A percentile compares a stretch with the other conserved stretches of the same genome.
Conservation (phyloP, 2,329 filamentous ascomycete genomes). For the Cladophialophora carrionii region DNA sequence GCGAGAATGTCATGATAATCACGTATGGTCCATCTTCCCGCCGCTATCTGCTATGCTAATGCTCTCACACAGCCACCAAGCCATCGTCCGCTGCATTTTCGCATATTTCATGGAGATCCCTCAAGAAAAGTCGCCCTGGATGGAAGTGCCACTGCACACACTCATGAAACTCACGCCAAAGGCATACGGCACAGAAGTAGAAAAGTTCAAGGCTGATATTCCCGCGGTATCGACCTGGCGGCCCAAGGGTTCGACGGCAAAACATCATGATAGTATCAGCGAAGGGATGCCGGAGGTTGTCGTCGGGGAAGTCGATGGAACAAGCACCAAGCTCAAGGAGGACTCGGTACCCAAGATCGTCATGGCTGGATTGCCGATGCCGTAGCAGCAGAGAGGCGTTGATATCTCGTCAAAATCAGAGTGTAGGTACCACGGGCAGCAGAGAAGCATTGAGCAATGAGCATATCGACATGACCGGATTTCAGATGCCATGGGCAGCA, state of each 20-base stretch:
- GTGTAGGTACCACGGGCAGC: neutral
- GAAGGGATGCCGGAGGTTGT: slow-evolving; percentile 30
- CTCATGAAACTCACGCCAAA: slow-evolving; percentile 94
- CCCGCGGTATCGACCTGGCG: slow-evolving; percentile 96
- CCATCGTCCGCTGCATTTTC: slow-evolving; percentile 94
- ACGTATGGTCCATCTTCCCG: slow-evolving; percentile 52
- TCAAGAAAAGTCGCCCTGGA: slow-evolving; percentile 92
- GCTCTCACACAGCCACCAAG: slow-evolving; percentile 66
- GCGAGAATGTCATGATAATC: slow-evolving; percentile 95
- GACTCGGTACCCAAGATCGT: slow-evolving; percentile 10
- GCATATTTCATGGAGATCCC: slow-evolving; percentile 98
- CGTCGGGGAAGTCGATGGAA: slow-evolving; percentile 22
- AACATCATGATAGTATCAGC: slow-evolving; percentile 35
- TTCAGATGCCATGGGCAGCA: neutral
- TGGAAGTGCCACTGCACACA: slow-evolving; percentile 95
- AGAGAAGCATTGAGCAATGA: neutral
- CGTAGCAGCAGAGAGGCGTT: neutral
- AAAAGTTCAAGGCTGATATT: slow-evolving; percentile 86
- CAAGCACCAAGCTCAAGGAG: slow-evolving; percentile 11
- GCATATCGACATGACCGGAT: slow-evolving; percentile 10
- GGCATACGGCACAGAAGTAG: slow-evolving; percentile 90
- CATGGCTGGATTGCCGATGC: slow-evolving; percentile 16
- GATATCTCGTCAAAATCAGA: slow-evolving; percentile 10
- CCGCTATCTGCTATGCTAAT: neutral
- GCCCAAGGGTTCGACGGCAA: slow-evolving; percentile 65